Conservation (phyloP, 1,139 yeast species). For the Geotrichum macrosporum region DNA sequence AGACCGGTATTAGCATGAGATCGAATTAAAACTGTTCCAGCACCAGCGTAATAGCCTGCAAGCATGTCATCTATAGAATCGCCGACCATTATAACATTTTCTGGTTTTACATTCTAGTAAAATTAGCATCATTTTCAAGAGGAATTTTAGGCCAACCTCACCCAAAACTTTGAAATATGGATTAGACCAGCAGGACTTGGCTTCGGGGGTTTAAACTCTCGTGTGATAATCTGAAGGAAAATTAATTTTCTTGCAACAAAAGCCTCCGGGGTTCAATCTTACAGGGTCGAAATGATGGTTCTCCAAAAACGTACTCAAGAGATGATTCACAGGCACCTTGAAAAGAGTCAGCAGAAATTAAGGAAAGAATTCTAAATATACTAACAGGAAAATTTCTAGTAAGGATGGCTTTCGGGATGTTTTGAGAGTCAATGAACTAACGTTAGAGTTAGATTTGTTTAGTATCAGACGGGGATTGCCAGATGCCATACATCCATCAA, state of each 20-base stretch:
- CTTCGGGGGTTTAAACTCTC: constrained; percentile 60
- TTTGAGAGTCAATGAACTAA: constrained; percentile 35
- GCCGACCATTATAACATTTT: constrained; percentile 59
- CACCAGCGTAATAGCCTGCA: constrained; percentile 57
- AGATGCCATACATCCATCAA: constrained; percentile 35
- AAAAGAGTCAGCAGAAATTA: background rate
- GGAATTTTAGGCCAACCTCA: constrained; percentile 13
- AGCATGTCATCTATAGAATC: constrained; percentile 63
- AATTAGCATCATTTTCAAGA: background rate
- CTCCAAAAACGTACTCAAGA: constrained; percentile 44
- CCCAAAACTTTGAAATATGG: constrained; percentile 49
- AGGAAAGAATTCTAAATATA: background rate
- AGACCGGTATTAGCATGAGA: constrained; percentile 46
- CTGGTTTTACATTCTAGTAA: constrained; percentile 37
- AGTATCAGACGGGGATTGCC: background rate
- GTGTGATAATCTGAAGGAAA: constrained; percentile 42
- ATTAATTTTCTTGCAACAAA: background rate
- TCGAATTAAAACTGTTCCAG: constrained; percentile 49
- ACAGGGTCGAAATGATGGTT: constrained; percentile 47
- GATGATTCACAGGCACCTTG: constrained; percentile 48
- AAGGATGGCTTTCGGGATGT: constrained; percentile 50
- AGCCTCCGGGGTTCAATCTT: constrained; percentile 3
- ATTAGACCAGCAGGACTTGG: constrained; percentile 59
- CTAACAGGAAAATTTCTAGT: constrained; percentile 51
- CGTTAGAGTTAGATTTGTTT: constrained; percentile 26